Evolutionary conservation across 306 rosid genomes (phyloP).

Genomic region (Lupinus albus): DNA sequence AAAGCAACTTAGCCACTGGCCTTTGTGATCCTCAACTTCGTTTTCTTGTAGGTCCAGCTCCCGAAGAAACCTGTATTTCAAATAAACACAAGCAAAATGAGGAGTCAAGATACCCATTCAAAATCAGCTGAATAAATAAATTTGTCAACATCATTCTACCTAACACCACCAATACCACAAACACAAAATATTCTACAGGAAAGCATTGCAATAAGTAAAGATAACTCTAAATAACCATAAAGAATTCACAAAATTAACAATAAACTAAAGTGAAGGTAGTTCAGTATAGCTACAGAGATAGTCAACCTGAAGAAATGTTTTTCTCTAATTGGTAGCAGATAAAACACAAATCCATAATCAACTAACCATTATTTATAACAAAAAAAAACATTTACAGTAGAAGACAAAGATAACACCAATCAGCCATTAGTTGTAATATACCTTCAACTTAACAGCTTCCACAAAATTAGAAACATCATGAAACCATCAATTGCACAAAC

Average conservation of each 20-base stretch:
- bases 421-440: constrained; percentile 2
- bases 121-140: constrained; percentile 13
- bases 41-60: constrained; percentile 97
- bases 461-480: constrained; percentile 21
- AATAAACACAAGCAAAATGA: not conserved
- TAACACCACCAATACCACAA: not conserved
- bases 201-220: not conserved
- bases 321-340: not conserved
- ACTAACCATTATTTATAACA: constrained; percentile 2
- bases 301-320: not conserved
- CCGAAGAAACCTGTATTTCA: constrained; percentile 62
- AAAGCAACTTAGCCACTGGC: constrained; percentile 93
- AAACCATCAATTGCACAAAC: constrained; percentile 23
- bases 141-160: not conserved
- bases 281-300: not conserved
- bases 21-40: constrained; percentile 78
- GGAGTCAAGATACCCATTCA: constrained; percentile 1
- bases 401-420: constrained; percentile 25
- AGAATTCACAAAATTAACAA: not conserved
- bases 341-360: constrained; percentile 5
- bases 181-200: not conserved
- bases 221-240: not conserved
- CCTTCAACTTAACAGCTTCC: not conserved
- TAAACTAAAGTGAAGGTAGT: constrained; percentile 2
- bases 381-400: constrained; percentile 10